phyloP scores from a whole-genome alignment of 1,284 basidiomycete species.

The Cutaneotrichosporon sp. region DNA sequence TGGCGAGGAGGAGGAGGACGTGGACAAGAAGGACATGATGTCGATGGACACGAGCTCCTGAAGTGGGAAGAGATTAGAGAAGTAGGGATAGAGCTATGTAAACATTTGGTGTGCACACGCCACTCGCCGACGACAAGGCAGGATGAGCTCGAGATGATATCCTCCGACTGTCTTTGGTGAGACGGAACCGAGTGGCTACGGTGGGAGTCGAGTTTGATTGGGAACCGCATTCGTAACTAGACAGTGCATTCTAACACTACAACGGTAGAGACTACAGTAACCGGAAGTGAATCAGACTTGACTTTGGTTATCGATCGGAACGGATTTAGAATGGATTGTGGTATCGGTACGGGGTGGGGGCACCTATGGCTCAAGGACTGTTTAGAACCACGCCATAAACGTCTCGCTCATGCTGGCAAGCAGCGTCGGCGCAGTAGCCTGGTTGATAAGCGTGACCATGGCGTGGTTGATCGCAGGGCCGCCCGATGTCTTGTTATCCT shows the following conservation, averaged over 20 bases:
- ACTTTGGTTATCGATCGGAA: too few species aligned
- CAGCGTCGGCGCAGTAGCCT: conserved; percentile 53
- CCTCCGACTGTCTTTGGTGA: too few species aligned
- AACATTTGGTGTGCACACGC: too few species aligned
- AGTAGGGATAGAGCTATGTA: too few species aligned
- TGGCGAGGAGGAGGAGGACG: conserved; percentile 29
- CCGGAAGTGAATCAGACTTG: not conserved
- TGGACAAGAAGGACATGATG: conserved; percentile 6
- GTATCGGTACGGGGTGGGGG: too few species aligned
- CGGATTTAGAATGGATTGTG: too few species aligned
- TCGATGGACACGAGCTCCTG: conserved; percentile 3
- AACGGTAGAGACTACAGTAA: conserved; percentile 4
- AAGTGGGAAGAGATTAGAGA: not conserved
- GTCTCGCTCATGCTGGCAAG: conserved; percentile 57
- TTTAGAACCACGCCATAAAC: conserved; percentile 79
- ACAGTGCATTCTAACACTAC: conserved; percentile 7
- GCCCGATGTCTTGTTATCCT: conserved; percentile 59
- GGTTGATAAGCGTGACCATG: conserved; percentile 73
- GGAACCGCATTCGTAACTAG: too few species aligned
- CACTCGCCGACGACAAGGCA: too few species aligned
- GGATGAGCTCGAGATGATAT: too few species aligned
- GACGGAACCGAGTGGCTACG: too few species aligned
- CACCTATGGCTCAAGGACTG: not conserved
- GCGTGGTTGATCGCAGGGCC: conserved; percentile 66
- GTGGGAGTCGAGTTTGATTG: too few species aligned